These are phyloP conservation scores for Ogataea methylovora DNA, from an alignment of 805 yeast genomes.

Conservation along the genomic window DNA sequence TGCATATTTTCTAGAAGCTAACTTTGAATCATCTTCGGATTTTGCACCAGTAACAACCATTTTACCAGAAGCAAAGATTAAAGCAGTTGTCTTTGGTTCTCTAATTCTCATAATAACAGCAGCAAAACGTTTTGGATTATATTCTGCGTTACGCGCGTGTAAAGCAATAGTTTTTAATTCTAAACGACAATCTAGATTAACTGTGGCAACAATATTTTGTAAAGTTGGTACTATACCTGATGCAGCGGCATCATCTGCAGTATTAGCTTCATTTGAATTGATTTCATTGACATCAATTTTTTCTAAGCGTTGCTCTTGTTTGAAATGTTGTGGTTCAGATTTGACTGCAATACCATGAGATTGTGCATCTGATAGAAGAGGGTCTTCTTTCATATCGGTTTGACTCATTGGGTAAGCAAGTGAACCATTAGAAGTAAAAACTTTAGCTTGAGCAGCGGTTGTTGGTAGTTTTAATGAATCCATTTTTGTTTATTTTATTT, in stretches of 20 bases:
- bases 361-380: no score
- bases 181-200: conserved; percentile 89
- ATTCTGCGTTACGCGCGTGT: conserved; percentile 98
- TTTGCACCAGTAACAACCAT: conserved; percentile 99
- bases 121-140: conserved; percentile 97
- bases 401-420: conserved; percentile 52
- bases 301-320: conserved; percentile 28
- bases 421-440: conserved; percentile 61
- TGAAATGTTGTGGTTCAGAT: conserved; percentile 4
- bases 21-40: conserved; percentile 96
- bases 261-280: conserved; percentile 12
- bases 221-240: conserved; percentile 95
- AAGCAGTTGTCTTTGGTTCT: conserved; percentile 97
- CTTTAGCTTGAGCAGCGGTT: conserved; percentile 70
- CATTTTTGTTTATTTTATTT: conserved; percentile 29
- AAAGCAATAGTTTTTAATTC: conserved; percentile 95
- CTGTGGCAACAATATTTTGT: conserved; percentile 96
- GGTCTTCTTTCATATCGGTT: conserved; percentile 17
- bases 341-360: conserved; percentile 4
- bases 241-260: conserved; percentile 60
- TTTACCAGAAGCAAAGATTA: conserved; percentile 96
- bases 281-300: conserved; percentile 10
- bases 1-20: conserved; percentile 96
- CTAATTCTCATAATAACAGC: conserved; percentile 99
- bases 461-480: conserved; percentile 71